Evolutionary conservation across 805 yeast genomes (phyloP).

Genomic region (Danielia oregonensis): DNA sequence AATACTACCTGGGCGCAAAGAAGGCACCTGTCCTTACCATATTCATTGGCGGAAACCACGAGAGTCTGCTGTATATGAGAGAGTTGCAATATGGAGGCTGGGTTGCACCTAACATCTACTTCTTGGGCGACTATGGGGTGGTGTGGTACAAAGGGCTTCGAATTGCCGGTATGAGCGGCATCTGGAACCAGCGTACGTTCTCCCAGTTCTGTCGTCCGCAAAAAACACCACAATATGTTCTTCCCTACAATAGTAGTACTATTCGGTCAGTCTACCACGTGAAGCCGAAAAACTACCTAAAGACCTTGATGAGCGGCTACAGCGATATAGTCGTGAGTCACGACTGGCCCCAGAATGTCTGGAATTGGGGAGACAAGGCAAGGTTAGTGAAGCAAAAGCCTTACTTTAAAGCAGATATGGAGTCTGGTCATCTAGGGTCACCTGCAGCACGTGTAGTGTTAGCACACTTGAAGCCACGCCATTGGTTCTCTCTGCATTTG

Average conservation of each 20-base stretch:
- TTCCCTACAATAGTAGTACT: slow-evolving; percentile 47
- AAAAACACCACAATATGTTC: slow-evolving; percentile 7
- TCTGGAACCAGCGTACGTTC: slow-evolving; percentile 49
- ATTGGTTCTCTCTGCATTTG: slow-evolving; percentile 89
- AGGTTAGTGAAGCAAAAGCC: slow-evolving; percentile 57
- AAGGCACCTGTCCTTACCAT: slow-evolving; percentile 74
- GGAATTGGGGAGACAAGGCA: slow-evolving; percentile 55
- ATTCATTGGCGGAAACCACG: slow-evolving; percentile 95
- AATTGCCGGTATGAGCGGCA: slow-evolving; percentile 84
- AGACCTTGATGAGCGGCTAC: slow-evolving; percentile 41
- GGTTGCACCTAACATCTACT: slow-evolving; percentile 86
- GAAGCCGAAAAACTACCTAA: slow-evolving; percentile 58
- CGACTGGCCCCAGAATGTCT: slow-evolving; percentile 92
- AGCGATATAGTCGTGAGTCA: slow-evolving; percentile 70
- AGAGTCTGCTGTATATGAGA: slow-evolving; percentile 71
- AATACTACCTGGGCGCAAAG: slow-evolving; percentile 58
- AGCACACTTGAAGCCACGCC: slow-evolving; percentile 50
- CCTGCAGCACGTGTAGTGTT: slow-evolving; percentile 60
- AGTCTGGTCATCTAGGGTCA: slow-evolving; percentile 62
- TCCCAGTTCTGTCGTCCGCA: slow-evolving; percentile 5
- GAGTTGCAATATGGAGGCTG: slow-evolving; percentile 86
- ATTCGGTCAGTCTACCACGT: slow-evolving; percentile 70
- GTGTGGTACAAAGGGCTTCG: slow-evolving; percentile 72
- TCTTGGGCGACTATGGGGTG: slow-evolving; percentile 72
- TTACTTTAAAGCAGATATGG: slow-evolving; percentile 63